phyloP scores from a whole-genome alignment of 2,329 filamentous ascomycete species.

The Phoma sp. region DNA sequence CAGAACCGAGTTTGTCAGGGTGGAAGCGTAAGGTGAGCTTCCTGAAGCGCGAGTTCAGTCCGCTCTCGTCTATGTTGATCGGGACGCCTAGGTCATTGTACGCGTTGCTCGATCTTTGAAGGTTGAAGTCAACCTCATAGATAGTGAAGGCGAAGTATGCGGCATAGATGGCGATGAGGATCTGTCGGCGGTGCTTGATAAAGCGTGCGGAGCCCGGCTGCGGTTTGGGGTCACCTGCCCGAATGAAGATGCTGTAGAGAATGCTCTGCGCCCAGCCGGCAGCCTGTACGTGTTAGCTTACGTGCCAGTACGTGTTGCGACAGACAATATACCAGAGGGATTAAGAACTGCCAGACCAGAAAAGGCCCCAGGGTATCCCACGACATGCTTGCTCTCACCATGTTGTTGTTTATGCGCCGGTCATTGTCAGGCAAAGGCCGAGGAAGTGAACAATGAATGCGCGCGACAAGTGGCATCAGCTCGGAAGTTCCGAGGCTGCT shows the following conservation, averaged over 20 bases:
- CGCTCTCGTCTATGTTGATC: conserved; percentile 71
- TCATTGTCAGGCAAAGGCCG: neutral
- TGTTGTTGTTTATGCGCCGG: conserved; percentile 10
- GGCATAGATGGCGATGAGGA: conserved; percentile 82
- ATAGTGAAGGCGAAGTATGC: conserved; percentile 90
- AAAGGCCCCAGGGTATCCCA: conserved; percentile 43
- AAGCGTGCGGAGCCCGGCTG: conserved; percentile 71
- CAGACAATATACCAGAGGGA: conserved; percentile 33
- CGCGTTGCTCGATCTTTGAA: conserved; percentile 74
- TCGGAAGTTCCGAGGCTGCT: conserved; percentile 7
- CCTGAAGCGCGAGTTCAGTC: conserved; percentile 84
- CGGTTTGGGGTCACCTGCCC: conserved; percentile 83
- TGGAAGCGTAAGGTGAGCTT: conserved; percentile 69
- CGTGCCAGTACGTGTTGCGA: neutral
- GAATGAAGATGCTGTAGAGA: conserved; percentile 87
- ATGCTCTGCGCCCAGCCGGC: conserved; percentile 67
- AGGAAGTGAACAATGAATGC: neutral
- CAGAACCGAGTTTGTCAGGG: conserved; percentile 75
- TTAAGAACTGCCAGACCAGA: conserved; percentile 45
- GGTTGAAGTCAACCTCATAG: conserved; percentile 86
- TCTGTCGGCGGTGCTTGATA: conserved; percentile 76
- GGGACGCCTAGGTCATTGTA: conserved; percentile 79
- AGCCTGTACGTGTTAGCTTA: conserved; percentile 33
- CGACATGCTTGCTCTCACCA: conserved; percentile 34
- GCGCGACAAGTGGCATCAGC: conserved; percentile 15